Conservation (phyloP, 2,329 filamentous ascomycete species). For the Raffaelea deltoideospora region DNA sequence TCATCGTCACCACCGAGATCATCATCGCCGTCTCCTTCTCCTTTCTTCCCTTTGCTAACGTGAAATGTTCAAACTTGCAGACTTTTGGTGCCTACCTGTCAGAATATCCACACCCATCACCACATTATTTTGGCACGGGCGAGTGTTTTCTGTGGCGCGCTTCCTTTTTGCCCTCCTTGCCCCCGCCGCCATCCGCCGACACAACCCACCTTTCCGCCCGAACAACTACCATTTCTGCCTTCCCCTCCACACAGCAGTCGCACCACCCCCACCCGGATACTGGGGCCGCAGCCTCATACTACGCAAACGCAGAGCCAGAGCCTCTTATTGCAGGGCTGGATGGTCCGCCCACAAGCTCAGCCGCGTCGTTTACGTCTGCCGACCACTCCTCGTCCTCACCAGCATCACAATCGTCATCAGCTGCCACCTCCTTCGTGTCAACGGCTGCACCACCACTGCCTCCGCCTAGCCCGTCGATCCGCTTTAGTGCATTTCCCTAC, state of each 20-base stretch:
- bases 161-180: conserved; percentile 48
- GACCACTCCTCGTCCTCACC: neutral
- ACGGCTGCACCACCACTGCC: conserved; percentile 9
- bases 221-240: conserved; percentile 23
- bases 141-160: conserved; percentile 91
- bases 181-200: conserved; percentile 50
- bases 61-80: conserved; percentile 19
- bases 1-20: too few relatives aligned
- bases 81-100: conserved; percentile 91
- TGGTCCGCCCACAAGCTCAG: neutral
- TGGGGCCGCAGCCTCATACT: neutral
- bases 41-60: neutral
- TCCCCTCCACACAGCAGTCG: conserved; percentile 7
- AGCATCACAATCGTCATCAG: neutral
- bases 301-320: neutral
- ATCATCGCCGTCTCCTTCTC: conserved; percentile 14
- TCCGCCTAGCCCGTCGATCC: conserved; percentile 56
- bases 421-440: neutral
- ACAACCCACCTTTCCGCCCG: conserved; percentile 28
- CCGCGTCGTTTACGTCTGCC: neutral
- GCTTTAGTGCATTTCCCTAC: conserved; percentile 96
- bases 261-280: too few relatives aligned
- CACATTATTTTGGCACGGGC: conserved; percentile 88
- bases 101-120: conserved; percentile 64
- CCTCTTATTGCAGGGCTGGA: conserved; percentile 7